Evolutionary conservation across 2,329 filamentous ascomycete genomes (phyloP).

Genomic region (Delphinella strobiligena): DNA sequence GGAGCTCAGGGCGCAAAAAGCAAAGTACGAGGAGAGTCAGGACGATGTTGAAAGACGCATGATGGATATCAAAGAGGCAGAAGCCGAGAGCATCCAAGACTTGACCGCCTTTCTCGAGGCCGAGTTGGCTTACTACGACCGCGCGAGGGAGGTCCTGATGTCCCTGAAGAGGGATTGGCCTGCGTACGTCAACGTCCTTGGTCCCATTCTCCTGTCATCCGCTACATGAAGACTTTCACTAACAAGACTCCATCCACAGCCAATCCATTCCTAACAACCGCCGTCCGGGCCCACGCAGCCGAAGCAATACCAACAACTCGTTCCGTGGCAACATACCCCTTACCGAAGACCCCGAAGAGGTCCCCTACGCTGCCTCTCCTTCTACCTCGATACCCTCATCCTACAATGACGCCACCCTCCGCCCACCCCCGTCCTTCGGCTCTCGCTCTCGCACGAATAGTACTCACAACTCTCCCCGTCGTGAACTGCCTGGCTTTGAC

Average conservation of each 20-base stretch:
- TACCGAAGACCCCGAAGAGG: neutral
- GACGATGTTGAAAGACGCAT: constrained; percentile 87
- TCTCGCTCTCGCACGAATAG: constrained; percentile 14
- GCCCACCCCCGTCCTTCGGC: neutral
- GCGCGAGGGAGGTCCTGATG: constrained; percentile 36
- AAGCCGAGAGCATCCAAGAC: constrained; percentile 70
- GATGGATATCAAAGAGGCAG: constrained; percentile 91
- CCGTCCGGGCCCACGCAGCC: constrained; percentile 35
- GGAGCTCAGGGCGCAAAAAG: constrained; percentile 78
- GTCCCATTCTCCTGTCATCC: no score
- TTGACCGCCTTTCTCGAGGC: constrained; percentile 74
- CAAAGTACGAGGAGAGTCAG: constrained; percentile 90
- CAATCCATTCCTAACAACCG: no score
- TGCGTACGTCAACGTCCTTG: constrained; percentile 40
- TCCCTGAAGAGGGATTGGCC: constrained; percentile 60
- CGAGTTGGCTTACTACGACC: constrained; percentile 83
- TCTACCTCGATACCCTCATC: neutral
- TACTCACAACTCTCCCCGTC: constrained; percentile 24
- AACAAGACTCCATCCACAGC: no score
- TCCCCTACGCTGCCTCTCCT: neutral
- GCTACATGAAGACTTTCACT: constrained; percentile 12
- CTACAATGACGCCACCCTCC: neutral
- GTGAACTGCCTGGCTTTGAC: constrained; percentile 31
- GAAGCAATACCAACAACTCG: constrained; percentile 51
- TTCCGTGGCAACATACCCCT: constrained; percentile 20